Conservation (phyloP, 2,329 filamentous ascomycete genomes). For the Xylogone sp. region DNA sequence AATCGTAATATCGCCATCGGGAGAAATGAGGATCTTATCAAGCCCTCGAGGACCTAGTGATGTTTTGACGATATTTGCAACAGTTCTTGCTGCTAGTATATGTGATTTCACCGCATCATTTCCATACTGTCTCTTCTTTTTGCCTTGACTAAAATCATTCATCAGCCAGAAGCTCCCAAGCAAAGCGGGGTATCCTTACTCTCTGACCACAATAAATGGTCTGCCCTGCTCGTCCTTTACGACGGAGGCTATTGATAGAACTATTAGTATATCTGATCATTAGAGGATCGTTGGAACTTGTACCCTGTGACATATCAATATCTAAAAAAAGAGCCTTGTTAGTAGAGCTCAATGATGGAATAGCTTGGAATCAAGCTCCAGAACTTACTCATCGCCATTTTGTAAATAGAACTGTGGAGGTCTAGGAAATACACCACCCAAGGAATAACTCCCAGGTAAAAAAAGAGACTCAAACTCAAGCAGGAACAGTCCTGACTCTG, state of each 20-base stretch:
- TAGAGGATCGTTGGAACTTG: conserved; percentile 14
- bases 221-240: conserved; percentile 97
- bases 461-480: background rate
- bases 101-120: conserved; percentile 98
- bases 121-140: conserved; percentile 94
- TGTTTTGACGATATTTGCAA: conserved; percentile 95
- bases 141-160: conserved; percentile 69
- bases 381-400: conserved; percentile 58
- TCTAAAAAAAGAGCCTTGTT: conserved; percentile 46
- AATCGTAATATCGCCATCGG: conserved; percentile 97
- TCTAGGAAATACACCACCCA: background rate
- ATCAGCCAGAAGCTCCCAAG: conserved; percentile 16
- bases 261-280: conserved; percentile 15
- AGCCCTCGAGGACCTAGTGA: conserved; percentile 93
- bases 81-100: conserved; percentile 92
- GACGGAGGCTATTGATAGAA: conserved; percentile 52
- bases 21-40: conserved; percentile 98
- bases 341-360: conserved; percentile 16
- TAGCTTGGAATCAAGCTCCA: conserved; percentile 15
- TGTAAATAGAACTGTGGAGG: conserved; percentile 22
- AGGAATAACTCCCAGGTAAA: background rate
- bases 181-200: conserved; percentile 56
- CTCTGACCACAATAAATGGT: conserved; percentile 96
- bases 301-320: conserved; percentile 82
- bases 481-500: background rate